Conservation (phyloP, 805 yeast genomes). For the Candida dajiaensis region DNA sequence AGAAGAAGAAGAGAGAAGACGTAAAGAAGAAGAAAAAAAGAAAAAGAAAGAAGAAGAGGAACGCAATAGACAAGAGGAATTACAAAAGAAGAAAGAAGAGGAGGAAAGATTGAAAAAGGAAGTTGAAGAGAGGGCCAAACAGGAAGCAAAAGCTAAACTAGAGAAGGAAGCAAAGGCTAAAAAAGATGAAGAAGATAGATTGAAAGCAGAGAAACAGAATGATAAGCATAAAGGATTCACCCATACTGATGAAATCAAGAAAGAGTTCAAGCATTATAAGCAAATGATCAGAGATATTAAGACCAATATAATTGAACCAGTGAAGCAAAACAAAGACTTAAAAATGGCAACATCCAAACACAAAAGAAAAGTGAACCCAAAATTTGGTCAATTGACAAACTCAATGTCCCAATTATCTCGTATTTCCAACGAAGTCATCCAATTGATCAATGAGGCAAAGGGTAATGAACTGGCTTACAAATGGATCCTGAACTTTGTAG, state of each 20-base stretch:
- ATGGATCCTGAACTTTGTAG: conserved; percentile 77
- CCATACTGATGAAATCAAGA: conserved; percentile 33
- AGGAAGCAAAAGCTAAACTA: conserved; percentile 11
- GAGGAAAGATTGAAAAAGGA: conserved; percentile 19
- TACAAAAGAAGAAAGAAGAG: conserved; percentile 13
- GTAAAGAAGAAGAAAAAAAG: not conserved
- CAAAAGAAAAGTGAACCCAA: conserved; percentile 77
- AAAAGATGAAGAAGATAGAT: conserved; percentile 5
- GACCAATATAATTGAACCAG: conserved; percentile 46
- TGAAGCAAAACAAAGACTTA: conserved; percentile 45
- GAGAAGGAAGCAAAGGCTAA: conserved; percentile 14
- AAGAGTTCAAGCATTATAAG: conserved; percentile 41
- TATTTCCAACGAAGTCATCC: conserved; percentile 45
- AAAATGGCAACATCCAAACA: conserved; percentile 52
- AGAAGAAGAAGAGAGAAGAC: not conserved
- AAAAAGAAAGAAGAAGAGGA: not conserved
- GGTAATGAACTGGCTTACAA: conserved; percentile 46
- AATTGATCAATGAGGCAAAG: conserved; percentile 43
- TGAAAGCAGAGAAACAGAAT: conserved; percentile 12
- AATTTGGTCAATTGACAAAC: conserved; percentile 86
- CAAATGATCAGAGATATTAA: conserved; percentile 55
- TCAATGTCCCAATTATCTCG: conserved; percentile 51
- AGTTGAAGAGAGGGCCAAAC: conserved; percentile 18
- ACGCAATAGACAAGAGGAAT: not conserved
- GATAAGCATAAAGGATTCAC: conserved; percentile 28